Base-by-base conservation (phyloP, 2,329 filamentous ascomycete genomes). In the Emmonsiellopsis sp. region DNA sequence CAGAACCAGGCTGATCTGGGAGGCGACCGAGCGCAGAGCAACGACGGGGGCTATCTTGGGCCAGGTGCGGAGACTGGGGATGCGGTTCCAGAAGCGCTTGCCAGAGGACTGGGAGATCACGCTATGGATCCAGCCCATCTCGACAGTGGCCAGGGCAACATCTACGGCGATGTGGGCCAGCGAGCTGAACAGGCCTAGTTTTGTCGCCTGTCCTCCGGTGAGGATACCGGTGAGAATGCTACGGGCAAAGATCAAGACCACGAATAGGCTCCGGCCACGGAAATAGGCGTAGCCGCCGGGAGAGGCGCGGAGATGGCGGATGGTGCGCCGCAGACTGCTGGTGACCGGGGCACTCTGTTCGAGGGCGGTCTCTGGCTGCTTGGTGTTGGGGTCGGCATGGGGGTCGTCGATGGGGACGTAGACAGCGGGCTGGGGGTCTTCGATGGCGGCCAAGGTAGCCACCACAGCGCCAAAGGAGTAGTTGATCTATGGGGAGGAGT, bases 111-210 rank as follows among this genome's bases (percentile, higher is more conserved):
- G 76, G 2, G 88, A 84, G 65, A 96, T 90, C 66, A 95, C 82
- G 62, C 87, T 84, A 68, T 95, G 89, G 3, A 90, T 87, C 89
- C 90, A 95, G 51, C 82, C 79, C 60, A 91, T 80, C 66, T 82
- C 80, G 55, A 92, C 69, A 63, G 86, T 86, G 39, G 85, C 80
- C 34, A 87, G 74, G 17, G 79, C 68, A 21, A 92, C 68, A 50
- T 80, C 76, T 31, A 81, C 75, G 42, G 86, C 54, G 49, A 85
- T 76, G 51, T 76, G 76, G 52, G 75, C 74, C 52, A 87, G 40
- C 31, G 72, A 58, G 58, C 71, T 64, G 52, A 84, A 59, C 49
- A 74, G 64, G 53, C 74, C 59, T 63, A n/a, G 39, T 50, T 71
- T 63, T 60, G 34, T 75, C 60, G 33, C 45, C 9, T 8, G 34